Evolutionary conservation across 129 eudicot genomes (phyloP), one percentile per base, ranked within the genome.

Genomic region (Flaveria brownii): DNA sequence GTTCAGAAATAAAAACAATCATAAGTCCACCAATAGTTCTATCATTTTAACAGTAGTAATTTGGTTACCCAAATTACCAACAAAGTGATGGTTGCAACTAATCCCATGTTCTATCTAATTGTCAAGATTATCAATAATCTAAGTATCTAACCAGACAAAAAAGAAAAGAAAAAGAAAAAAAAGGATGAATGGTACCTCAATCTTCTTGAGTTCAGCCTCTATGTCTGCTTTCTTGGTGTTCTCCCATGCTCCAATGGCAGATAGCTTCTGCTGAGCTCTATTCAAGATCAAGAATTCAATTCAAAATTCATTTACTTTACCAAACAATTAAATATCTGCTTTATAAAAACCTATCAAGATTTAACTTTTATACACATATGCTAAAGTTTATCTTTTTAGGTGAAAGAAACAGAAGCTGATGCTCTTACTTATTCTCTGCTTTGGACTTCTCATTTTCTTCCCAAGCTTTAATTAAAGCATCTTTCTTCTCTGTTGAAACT

Each of bases 371-470:
- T 36, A 36, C 41, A 36, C 1, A 36, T 36, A 36, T 36, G 41
- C 41, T 36, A 36, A 36, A 36, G 41, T 36, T 36, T 4, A 36
- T 36, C 41, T 36, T 36, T 36, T 36, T 36, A 36, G 41, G 41
- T 0, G 41, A 36, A 36, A 36, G 41, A 36, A 36, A 36, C 41
- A 36, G 41, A 36, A 36, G 41, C 41, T 36, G 7, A 36, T 36
- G 41, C 41, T 50, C 83, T 85, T 88, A 94, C 97, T 94, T 94
- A 90, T 94, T 94, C 75, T 88, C 96, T 67, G 93, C 96, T 86
- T 94, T 94, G 1, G 90, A 81, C 62, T 91, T 94, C 85, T 94
- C 98, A 79, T 97, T 94, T 86, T 94, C 98, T 83, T 91, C 98
- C 98, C 98, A 94, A 61, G 98, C 98, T 83, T 61, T 91, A 77